These are phyloP conservation scores for Thalassiosira livingstoniorum DNA, from an alignment of 352 stramenopile genomes.

Conservation along the genomic window DNA sequence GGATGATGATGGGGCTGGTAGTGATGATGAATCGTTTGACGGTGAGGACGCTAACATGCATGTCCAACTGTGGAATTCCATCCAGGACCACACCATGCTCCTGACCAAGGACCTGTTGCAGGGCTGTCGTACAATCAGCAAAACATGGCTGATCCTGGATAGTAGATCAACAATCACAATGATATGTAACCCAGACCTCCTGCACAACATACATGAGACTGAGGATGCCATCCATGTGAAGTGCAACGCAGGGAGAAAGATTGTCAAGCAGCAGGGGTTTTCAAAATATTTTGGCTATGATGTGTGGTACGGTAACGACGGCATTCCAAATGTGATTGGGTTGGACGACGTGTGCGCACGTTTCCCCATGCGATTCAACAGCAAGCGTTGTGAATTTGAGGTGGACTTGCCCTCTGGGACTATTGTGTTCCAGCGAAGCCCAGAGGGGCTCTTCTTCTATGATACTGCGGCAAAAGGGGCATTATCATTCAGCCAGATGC, in stretches of 20 bases:
- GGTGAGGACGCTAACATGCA: too few species aligned
- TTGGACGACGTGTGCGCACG: not conserved
- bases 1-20: too few species aligned
- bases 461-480: too few species aligned
- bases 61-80: not conserved
- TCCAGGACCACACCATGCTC: not conserved
- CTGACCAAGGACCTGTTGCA: not conserved
- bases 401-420: too few species aligned
- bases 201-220: not conserved
- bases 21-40: too few species aligned
- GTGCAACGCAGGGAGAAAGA: not conserved
- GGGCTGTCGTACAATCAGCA: not conserved
- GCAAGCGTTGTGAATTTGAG: too few species aligned
- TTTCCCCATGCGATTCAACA: not conserved
- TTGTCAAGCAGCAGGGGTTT: not conserved
- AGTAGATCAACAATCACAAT: not conserved
- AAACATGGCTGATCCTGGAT: not conserved
- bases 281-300: not conserved
- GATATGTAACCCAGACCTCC: not conserved
- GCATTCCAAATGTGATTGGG: not conserved
- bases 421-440: too few species aligned
- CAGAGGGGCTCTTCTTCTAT: too few species aligned
- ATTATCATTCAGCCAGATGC: too few species aligned
- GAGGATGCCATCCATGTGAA: not conserved
- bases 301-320: not conserved